Evolutionary conservation across 768 basidiomycete genomes (phyloP).

Genomic region (Cystobasidium tubakii): DNA sequence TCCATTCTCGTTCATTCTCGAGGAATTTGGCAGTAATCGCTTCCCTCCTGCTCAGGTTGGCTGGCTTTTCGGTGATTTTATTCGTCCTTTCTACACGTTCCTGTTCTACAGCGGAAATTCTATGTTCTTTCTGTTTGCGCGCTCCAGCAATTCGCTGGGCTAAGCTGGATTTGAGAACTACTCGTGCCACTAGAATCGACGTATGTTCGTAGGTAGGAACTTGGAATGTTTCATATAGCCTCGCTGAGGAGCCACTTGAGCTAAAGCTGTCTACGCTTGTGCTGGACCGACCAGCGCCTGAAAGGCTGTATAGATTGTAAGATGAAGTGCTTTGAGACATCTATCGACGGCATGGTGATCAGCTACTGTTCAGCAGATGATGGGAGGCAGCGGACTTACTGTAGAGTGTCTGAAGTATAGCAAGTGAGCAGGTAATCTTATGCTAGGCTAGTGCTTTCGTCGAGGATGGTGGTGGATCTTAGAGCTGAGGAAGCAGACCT

Average conservation of each 20-base stretch:
- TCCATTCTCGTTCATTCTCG: slow-evolving; percentile 10
- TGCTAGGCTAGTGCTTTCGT: too few species aligned
- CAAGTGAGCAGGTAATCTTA: too few species aligned
- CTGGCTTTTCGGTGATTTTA: not conserved
- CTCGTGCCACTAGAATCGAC: not conserved
- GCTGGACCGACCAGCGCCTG: not conserved
- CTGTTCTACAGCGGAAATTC: too few species aligned
- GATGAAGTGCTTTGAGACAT: not conserved
- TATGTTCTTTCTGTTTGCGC: not conserved
- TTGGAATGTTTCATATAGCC: not conserved
- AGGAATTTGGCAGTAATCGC: slow-evolving; percentile 17
- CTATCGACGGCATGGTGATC: not conserved
- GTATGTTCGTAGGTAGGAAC: not conserved
- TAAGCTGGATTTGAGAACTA: slow-evolving; percentile 14
- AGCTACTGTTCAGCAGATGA: not conserved
- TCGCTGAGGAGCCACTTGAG: not conserved
- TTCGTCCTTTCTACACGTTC: too few species aligned
- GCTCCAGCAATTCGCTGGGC: slow-evolving; percentile 4
- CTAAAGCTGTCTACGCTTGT: not conserved
- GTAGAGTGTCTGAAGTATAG: not conserved
- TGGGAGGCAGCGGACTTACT: not conserved
- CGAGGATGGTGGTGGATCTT: not conserved
- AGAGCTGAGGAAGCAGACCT: not conserved
- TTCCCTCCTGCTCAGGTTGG: not conserved
- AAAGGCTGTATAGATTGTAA: not conserved